Evolutionary conservation across 495 filamentous ascomycete genomes (phyloP).

Genomic region (Margaritispora aquatica): DNA sequence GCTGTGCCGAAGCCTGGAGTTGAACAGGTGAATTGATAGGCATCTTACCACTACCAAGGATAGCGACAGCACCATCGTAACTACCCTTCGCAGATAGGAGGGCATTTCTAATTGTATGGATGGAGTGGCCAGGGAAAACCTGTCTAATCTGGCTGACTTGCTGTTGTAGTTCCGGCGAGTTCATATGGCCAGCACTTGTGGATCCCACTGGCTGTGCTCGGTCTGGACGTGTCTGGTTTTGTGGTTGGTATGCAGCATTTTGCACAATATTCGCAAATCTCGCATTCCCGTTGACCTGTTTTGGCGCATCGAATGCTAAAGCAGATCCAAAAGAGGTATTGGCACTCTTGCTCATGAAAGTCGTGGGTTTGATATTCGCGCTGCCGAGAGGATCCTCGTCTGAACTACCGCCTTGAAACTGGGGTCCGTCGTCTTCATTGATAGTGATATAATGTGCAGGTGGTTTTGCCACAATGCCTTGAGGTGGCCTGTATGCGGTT

Average conservation of each 20-base stretch:
- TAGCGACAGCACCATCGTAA: conserved; percentile 52
- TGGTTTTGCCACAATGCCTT: conserved; percentile 24
- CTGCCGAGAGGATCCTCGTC: conserved; percentile 7
- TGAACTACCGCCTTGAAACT: conserved; percentile 31
- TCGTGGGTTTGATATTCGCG: conserved; percentile 57
- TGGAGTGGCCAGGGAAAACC: conserved; percentile 44
- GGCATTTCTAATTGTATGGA: conserved; percentile 46
- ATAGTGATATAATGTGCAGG: conserved; percentile 36
- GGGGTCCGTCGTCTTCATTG: conserved; percentile 53
- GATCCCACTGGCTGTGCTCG: conserved; percentile 46
- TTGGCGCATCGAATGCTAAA: not conserved
- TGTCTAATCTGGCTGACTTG: conserved; percentile 51
- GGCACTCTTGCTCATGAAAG: conserved; percentile 37
- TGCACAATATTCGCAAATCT: conserved; percentile 15
- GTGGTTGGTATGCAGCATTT: conserved; percentile 9
- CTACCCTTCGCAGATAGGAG: conserved; percentile 46
- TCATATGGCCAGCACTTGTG: conserved; percentile 48
- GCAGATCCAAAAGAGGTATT: conserved; percentile 10
- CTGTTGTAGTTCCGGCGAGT: conserved; percentile 35
- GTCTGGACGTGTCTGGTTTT: conserved; percentile 40
- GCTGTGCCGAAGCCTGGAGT: conserved; percentile 20
- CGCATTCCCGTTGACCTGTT: conserved; percentile 12
- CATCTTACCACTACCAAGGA: conserved; percentile 31
- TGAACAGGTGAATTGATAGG: conserved; percentile 13
- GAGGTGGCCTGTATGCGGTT: conserved; percentile 60